Evolutionary conservation across 345 rosid species (phyloP), one percentile per base, ranked within the genome.

Genomic region (Ceriops tagal): DNA sequence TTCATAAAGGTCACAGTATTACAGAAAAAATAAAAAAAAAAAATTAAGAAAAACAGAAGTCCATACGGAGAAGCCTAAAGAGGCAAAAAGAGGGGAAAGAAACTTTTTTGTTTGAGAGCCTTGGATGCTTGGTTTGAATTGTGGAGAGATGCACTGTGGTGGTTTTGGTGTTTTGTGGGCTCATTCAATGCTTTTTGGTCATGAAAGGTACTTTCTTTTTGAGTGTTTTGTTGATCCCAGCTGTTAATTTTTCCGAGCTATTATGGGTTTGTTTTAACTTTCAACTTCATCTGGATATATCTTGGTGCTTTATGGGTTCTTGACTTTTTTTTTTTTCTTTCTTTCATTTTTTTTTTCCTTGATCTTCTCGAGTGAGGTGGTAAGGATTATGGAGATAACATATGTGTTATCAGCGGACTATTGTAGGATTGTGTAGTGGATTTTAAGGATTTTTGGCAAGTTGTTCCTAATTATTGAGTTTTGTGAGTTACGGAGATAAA

Each of bases 121-220:
- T 84, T 63, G 86, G 85, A 80, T 78, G 78, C 85, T 78, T 64
- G 58, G 53, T 64, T 43, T 78, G 73, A 66, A 68, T 70, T 69
- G 63, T 65, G 69, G 76, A 71, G 76, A 71, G 80, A 79, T 83
- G 81, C 52, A 75, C 69, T 53, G 74, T 79, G 70, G 43, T 73
- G 75, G 73, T 62, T 56, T 70, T 75, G 79, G 70, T 83, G 78
- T 68, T 34, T 74, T 80, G 90, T 84, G 89, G 93, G 89, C 85
- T 84, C 88, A 47, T 74, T 72, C 86, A 64, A 67, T 77, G 66
- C 75, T 77, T 81, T 80, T 68, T 74, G 5, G 64, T 74, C 62
- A 68, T 71, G 62, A 75, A 86, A 86, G 93, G 89, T 84, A 64
- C 66, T 72, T 57, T 73, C 67, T 75, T 78, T 72, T 78, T 28